Evolutionary conservation across 2,329 filamentous ascomycete genomes (phyloP).

Genomic region (Fusarium sp.): DNA sequence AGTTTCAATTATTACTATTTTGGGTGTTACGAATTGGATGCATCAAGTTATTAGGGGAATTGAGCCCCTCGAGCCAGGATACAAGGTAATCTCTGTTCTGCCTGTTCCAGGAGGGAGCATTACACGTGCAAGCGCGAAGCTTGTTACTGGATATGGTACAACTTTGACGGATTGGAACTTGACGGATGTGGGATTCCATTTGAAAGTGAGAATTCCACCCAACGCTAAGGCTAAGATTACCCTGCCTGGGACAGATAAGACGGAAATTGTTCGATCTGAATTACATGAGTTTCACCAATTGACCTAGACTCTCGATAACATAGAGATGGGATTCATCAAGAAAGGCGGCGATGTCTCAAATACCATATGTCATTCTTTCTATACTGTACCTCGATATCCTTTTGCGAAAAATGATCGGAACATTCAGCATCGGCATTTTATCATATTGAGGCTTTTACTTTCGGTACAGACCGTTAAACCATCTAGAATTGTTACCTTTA

Average conservation of each 20-base stretch:
- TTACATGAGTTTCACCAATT: background rate
- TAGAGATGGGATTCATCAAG: background rate
- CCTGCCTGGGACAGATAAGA: background rate
- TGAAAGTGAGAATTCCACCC: background rate
- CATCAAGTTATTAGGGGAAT: slow-evolving; percentile 1
- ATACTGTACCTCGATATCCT: too few relatives aligned
- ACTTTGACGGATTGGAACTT: background rate
- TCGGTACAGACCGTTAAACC: too few relatives aligned
- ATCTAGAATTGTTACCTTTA: too few relatives aligned
- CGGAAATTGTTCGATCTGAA: background rate
- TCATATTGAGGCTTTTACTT: too few relatives aligned
- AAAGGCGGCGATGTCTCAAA: too few relatives aligned
- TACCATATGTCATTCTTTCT: too few relatives aligned
- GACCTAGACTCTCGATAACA: background rate
- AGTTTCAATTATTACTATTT: slow-evolving; percentile 58
- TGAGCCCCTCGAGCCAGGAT: background rate
- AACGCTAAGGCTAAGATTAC: background rate
- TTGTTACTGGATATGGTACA: background rate
- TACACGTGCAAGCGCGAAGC: background rate
- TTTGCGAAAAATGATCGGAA: fast-evolving
- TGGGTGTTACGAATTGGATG: slow-evolving; percentile 49
- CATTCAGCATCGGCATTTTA: too few relatives aligned
- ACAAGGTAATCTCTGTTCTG: background rate
- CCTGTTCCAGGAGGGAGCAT: background rate
- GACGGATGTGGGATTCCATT: background rate